phyloP scores from a whole-genome alignment of 2,329 filamentous ascomycete genomes.

The Xylaria sp. region DNA sequence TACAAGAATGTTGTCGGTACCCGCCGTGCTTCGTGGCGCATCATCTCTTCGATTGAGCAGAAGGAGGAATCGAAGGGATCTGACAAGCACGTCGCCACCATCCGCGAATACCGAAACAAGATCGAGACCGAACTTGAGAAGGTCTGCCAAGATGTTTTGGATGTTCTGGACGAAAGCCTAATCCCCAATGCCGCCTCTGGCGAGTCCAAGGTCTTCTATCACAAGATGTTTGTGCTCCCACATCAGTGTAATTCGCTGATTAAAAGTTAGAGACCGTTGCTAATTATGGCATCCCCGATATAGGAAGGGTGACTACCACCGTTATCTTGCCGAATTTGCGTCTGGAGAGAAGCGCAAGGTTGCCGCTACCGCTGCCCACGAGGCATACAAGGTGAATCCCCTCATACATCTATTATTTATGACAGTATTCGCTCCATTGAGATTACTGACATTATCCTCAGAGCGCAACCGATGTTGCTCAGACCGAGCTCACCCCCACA shows the following conservation, averaged over 20 bases:
- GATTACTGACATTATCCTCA: conserved; percentile 53
- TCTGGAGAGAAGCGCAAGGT: conserved; percentile 92
- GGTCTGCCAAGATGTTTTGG: conserved; percentile 97
- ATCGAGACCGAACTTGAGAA: conserved; percentile 97
- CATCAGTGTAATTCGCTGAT: background rate
- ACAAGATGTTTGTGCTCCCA: conserved; percentile 87
- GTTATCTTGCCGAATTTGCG: conserved; percentile 93
- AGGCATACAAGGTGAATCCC: conserved; percentile 91
- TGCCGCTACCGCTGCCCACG: conserved; percentile 85
- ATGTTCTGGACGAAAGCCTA: conserved; percentile 90
- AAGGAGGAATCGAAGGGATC: conserved; percentile 99
- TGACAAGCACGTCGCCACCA: conserved; percentile 92
- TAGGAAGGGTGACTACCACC: conserved; percentile 98
- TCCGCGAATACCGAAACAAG: conserved; percentile 98
- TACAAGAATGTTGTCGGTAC: conserved; percentile 99
- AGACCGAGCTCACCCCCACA: conserved; percentile 96
- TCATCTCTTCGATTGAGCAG: conserved; percentile 99
- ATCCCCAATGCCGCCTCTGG: conserved; percentile 96
- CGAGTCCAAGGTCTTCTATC: conserved; percentile 99
- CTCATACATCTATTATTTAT: background rate
- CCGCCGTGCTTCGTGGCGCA: conserved; percentile 98
- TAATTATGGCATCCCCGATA: conserved; percentile 36
- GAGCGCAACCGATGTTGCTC: conserved; percentile 97
- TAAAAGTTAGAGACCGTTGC: conserved; percentile 25
- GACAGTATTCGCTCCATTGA: background rate